Percentiles rank a stretch among this genome's conserved stretches.
These are phyloP conservation scores for Nymphaea colorata DNA, from an alignment of 164 flowering plant genomes.

Conservation along the genomic window DNA sequence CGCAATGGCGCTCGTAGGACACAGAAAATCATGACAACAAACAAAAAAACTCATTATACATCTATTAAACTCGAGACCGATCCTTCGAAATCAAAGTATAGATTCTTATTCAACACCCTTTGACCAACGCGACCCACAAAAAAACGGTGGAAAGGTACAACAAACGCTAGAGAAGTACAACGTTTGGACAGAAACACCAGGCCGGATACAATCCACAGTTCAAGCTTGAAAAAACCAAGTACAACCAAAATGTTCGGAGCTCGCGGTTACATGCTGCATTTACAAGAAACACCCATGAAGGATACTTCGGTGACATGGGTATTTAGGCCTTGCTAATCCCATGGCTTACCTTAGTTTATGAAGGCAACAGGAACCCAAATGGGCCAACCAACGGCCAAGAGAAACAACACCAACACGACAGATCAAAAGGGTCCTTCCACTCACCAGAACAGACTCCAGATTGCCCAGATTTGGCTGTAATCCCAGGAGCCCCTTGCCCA, in stretches of 20 bases:
- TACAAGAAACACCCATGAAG: neutral
- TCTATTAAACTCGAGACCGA: neutral
- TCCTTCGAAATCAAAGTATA: neutral
- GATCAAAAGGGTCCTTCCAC: neutral
- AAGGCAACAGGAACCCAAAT: neutral
- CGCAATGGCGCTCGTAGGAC: neutral
- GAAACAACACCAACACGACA: neutral
- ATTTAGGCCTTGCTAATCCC: neutral
- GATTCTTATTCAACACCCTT: neutral
- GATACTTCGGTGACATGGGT: neutral
- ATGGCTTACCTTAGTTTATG: neutral
- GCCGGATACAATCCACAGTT: neutral
- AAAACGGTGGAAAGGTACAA: neutral
- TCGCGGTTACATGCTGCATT: neutral
- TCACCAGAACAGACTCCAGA: neutral
- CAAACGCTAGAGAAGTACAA: neutral
- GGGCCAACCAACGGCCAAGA: neutral
- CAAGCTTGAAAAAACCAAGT: neutral
- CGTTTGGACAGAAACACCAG: neutral
- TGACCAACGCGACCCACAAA: neutral
- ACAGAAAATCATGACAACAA: neutral
- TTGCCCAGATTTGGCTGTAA: neutral
- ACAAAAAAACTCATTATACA: neutral
- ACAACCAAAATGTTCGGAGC: neutral
- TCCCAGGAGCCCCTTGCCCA: neutral